These are phyloP conservation scores for Nigrospora sphaerica DNA, from an alignment of 2,329 filamentous ascomycete genomes.

Conservation along the genomic window DNA sequence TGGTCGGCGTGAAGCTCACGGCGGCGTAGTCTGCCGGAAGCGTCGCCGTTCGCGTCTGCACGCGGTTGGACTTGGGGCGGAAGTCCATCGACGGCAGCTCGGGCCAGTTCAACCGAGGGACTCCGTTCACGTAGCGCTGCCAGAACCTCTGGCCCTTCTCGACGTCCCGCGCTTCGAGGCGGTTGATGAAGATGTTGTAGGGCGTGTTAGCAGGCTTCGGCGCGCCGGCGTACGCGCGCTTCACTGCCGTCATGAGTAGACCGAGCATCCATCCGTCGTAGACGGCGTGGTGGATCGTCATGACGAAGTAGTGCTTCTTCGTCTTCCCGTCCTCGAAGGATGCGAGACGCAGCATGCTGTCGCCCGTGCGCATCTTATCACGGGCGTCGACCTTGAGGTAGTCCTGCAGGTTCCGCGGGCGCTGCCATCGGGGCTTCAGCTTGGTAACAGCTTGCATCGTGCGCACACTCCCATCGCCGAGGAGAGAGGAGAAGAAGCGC, in stretches of 20 bases:
- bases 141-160: not conserved
- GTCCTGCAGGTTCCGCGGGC: not conserved
- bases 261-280: conserved; percentile 5
- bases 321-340: not conserved
- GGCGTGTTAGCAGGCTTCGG: not conserved
- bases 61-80: not conserved
- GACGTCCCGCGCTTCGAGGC: not conserved
- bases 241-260: not conserved
- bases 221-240: conserved; percentile 10
- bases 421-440: not conserved
- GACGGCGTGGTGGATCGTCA: conserved; percentile 4
- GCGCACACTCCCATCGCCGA: not conserved
- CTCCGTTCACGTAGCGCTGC: not conserved
- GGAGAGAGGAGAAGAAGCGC: not conserved
- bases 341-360: not conserved
- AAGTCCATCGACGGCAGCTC: not conserved
- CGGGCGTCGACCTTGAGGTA: not conserved
- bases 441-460: not conserved
- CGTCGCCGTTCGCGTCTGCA: not conserved
- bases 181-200: not conserved
- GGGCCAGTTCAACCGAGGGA: not conserved
- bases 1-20: too few species aligned
- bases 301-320: conserved; percentile 1
- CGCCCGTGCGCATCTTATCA: not conserved
- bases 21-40: not conserved